Conservation (phyloP, 495 filamentous ascomycete species). For the Tuber borchii region DNA sequence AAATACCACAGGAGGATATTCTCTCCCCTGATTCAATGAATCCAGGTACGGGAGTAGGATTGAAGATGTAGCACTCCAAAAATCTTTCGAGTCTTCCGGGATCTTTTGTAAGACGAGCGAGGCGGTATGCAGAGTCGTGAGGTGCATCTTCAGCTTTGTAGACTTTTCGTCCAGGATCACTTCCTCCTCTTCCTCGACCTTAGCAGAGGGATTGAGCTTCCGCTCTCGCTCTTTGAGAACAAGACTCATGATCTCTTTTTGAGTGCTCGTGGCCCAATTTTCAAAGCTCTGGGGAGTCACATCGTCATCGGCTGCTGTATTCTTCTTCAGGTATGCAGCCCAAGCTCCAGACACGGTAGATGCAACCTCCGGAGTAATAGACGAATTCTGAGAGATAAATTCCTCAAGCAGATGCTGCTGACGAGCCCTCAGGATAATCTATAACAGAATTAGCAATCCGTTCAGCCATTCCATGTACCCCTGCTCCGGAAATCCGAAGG, state of each 20-base stretch:
- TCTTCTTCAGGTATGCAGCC: conserved; percentile 64
- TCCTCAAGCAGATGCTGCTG: conserved; percentile 67
- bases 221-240: conserved; percentile 29
- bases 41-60: conserved; percentile 86
- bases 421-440: conserved; percentile 79
- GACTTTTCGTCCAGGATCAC: conserved; percentile 57
- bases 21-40: conserved; percentile 61
- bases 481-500: neutral
- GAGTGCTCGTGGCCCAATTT: conserved; percentile 19
- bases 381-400: conserved; percentile 27
- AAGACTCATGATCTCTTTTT: conserved; percentile 20
- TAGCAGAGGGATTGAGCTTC: conserved; percentile 12
- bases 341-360: conserved; percentile 62
- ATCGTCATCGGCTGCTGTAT: conserved; percentile 49
- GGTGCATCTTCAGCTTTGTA: conserved; percentile 87
- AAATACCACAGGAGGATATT: conserved; percentile 74
- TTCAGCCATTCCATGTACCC: neutral
- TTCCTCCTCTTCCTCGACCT: conserved; percentile 23
- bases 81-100: conserved; percentile 52
- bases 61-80: conserved; percentile 53
- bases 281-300: conserved; percentile 25
- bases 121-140: conserved; percentile 65
- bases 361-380: conserved; percentile 41
- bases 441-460: conserved; percentile 8
- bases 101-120: conserved; percentile 51